These are phyloP conservation scores for Thymus mandschuricus DNA, from an alignment of 257 asterid species.

Conservation along the genomic window DNA sequence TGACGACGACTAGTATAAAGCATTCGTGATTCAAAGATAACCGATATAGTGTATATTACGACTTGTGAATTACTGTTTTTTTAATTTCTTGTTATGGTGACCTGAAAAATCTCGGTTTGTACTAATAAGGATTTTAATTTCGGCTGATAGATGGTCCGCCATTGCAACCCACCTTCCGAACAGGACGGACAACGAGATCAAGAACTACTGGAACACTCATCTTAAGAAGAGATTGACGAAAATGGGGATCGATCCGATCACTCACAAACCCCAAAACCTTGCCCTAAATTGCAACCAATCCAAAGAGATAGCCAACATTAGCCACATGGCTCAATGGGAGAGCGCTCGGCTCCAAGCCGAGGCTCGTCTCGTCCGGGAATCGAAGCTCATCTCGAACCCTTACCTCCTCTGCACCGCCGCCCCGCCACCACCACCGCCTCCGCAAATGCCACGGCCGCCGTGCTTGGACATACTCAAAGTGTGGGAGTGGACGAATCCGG, in stretches of 20 bases:
- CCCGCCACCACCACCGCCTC: not conserved
- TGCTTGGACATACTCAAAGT: slow-evolving; percentile 48
- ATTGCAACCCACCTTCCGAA: slow-evolving; percentile 25
- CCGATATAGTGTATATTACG: too few relatives aligned
- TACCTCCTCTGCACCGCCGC: not conserved
- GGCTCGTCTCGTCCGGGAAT: slow-evolving; percentile 15
- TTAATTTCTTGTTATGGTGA: too few relatives aligned
- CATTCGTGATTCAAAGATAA: too few relatives aligned
- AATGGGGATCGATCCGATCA: slow-evolving; percentile 30
- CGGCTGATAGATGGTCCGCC: slow-evolving; percentile 17
- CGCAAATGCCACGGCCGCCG: slow-evolving; percentile 19
- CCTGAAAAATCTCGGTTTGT: too few relatives aligned
- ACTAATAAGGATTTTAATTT: too few relatives aligned
- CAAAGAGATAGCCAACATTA: slow-evolving; percentile 23
- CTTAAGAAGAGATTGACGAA: slow-evolving; percentile 18
- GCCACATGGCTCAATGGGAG: slow-evolving; percentile 36
- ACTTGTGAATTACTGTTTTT: too few relatives aligned
- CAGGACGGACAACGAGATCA: slow-evolving; percentile 31
- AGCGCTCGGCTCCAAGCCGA: slow-evolving; percentile 33
- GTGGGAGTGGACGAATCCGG: slow-evolving; percentile 44
- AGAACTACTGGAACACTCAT: slow-evolving; percentile 33
- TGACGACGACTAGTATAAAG: too few relatives aligned
- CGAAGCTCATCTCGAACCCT: not conserved
- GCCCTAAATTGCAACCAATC: slow-evolving; percentile 12
- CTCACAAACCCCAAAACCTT: slow-evolving; percentile 24